These are phyloP conservation scores for Brassica hybrid DNA, from an alignment of 441 rosid species.

Conservation along the genomic window DNA sequence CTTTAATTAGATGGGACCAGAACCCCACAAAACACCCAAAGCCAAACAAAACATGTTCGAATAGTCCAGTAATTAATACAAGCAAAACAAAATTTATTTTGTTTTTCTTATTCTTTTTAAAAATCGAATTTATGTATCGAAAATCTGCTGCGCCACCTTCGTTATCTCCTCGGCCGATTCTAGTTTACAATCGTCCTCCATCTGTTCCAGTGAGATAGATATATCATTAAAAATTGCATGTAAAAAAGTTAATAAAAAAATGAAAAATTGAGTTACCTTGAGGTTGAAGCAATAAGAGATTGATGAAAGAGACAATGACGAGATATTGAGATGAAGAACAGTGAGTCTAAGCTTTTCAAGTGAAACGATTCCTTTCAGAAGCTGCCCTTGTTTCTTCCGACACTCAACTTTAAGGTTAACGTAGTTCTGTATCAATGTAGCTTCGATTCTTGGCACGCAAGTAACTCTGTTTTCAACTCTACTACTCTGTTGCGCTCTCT, in stretches of 20 bases:
- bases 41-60: constrained; percentile 11
- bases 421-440: constrained; percentile 64
- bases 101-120: neutral
- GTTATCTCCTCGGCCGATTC: constrained; percentile 72
- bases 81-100: constrained; percentile 11
- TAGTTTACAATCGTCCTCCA: constrained; percentile 76
- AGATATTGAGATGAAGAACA: constrained; percentile 81
- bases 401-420: constrained; percentile 73
- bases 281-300: constrained; percentile 84
- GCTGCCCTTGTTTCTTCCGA: constrained; percentile 65
- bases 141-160: constrained; percentile 65
- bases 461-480: constrained; percentile 4
- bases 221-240: neutral
- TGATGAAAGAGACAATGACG: constrained; percentile 48
- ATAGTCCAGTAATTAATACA: constrained; percentile 24
- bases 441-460: constrained; percentile 63
- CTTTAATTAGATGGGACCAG: constrained; percentile 24
- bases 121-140: constrained; percentile 35
- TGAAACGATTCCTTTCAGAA: constrained; percentile 71
- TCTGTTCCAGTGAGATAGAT: constrained; percentile 43
- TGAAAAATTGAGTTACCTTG: constrained; percentile 55
- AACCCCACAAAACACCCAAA: constrained; percentile 18
- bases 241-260: neutral
- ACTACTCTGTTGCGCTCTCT: constrained; percentile 14
- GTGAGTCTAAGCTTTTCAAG: constrained; percentile 70